Percentiles rank a stretch among this genome's conserved stretches.
phyloP scores from a whole-genome alignment of 129 eudicot species.

The Tagetes erecta region DNA sequence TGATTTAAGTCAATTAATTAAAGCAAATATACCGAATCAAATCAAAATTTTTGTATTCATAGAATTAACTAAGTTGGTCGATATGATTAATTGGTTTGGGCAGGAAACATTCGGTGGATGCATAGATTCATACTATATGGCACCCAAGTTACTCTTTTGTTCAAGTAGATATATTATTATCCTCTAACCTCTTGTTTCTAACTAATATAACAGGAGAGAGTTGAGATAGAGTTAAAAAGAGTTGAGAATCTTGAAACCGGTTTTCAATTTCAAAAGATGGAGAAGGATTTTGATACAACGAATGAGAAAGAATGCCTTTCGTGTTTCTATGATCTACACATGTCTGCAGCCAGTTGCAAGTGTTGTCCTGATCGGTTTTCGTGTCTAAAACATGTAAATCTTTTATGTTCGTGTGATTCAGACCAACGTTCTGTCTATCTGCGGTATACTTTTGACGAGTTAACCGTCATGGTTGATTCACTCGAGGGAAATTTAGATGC shows the following conservation, averaged over 20 bases:
- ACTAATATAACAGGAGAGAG: constrained; percentile 45
- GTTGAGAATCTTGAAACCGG: constrained; percentile 35
- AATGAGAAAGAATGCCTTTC: constrained; percentile 64
- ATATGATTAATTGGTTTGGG: too few relatives aligned
- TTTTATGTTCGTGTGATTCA: constrained; percentile 48
- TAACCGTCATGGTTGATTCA: constrained; percentile 54
- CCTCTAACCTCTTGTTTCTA: neutral
- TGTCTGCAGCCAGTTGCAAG: constrained; percentile 63
- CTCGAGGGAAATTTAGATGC: constrained; percentile 53
- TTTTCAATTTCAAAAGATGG: constrained; percentile 54
- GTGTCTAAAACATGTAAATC: constrained; percentile 59
- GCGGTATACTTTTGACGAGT: constrained; percentile 54
- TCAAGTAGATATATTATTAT: neutral
- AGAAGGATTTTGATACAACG: constrained; percentile 49
- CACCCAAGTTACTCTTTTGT: too few relatives aligned
- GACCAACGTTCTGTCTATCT: constrained; percentile 41
- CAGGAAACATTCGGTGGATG: too few relatives aligned
- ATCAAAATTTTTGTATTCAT: too few relatives aligned
- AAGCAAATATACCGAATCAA: too few relatives aligned
- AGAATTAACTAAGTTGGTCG: too few relatives aligned
- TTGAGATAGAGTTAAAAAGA: constrained; percentile 54
- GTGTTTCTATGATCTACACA: constrained; percentile 75
- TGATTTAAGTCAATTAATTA: too few relatives aligned
- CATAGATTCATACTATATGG: too few relatives aligned
- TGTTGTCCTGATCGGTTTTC: constrained; percentile 57